phyloP scores from a whole-genome alignment of 345 rosid genomes.

The Eucalyptus pauciflora region DNA sequence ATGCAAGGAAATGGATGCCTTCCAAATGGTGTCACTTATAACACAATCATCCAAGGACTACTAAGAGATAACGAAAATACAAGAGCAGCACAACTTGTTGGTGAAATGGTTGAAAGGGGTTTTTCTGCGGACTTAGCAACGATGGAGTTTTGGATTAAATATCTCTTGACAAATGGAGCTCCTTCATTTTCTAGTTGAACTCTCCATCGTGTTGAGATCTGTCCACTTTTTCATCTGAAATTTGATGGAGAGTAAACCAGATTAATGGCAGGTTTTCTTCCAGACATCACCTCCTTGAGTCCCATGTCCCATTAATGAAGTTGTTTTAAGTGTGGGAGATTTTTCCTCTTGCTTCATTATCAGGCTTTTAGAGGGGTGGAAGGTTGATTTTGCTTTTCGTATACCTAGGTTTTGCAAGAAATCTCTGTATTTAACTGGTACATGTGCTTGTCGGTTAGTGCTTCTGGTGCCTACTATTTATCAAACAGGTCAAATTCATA shows the following conservation, averaged over 20 bases:
- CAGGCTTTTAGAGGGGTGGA: neutral
- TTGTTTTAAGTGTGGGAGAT: no score
- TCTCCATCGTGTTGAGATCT: neutral
- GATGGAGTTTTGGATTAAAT: neutral
- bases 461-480: neutral
- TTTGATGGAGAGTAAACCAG: neutral
- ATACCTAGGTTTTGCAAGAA: neutral
- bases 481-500: neutral
- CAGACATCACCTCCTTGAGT: neutral
- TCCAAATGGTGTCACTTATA: neutral
- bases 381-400: neutral
- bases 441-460: neutral
- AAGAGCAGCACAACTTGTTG: neutral
- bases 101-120: neutral
- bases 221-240: neutral
- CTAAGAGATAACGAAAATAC: neutral
- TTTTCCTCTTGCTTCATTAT: neutral
- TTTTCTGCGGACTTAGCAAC: neutral
- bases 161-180: neutral
- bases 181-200: neutral
- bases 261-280: neutral
- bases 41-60: neutral
- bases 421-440: neutral
- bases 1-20: neutral
- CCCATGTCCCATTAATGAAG: neutral